Conservation (phyloP, 169 alveolate genomes). For the Theileria equi region DNA sequence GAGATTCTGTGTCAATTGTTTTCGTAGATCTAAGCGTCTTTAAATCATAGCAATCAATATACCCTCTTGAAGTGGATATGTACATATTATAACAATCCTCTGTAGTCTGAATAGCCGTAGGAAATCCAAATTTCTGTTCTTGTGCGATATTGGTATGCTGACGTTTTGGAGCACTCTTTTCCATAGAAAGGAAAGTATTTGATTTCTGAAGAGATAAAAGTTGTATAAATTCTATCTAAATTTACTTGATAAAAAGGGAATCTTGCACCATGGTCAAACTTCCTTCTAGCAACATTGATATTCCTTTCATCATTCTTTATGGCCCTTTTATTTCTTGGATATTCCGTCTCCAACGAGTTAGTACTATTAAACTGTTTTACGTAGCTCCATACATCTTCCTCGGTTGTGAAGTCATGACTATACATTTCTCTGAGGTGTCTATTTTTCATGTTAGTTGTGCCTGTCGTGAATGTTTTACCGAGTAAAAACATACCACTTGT, state of each 20-base stretch:
- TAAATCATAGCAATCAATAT: conserved; percentile 39
- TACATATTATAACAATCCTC: conserved; percentile 16
- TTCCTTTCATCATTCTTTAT: too few species aligned
- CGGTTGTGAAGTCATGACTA: conserved; percentile 30
- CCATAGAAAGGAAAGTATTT: too few species aligned
- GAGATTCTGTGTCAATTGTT: conserved; percentile 2
- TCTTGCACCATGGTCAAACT: too few species aligned
- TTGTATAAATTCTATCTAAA: too few species aligned
- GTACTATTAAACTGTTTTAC: conserved; percentile 17
- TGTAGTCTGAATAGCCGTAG: conserved; percentile 27
- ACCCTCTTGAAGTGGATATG: conserved; percentile 45
- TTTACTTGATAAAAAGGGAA: too few species aligned
- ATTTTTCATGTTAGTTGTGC: conserved; percentile 3
- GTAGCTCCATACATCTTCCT: conserved; percentile 54
- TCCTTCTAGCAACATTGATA: too few species aligned
- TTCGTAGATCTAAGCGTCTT: conserved; percentile 2
- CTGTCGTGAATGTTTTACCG: background rate
- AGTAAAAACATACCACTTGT: conserved; percentile 5
- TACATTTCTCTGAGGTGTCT: conserved; percentile 5
- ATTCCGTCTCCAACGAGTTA: too few species aligned
- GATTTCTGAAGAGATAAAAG: too few species aligned
- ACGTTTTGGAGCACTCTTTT: too few species aligned
- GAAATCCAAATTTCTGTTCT: background rate
- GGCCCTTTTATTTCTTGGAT: too few species aligned
- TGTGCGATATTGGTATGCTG: background rate